Conservation (phyloP, 805 yeast species). For the Komagataella phaffii region DNA sequence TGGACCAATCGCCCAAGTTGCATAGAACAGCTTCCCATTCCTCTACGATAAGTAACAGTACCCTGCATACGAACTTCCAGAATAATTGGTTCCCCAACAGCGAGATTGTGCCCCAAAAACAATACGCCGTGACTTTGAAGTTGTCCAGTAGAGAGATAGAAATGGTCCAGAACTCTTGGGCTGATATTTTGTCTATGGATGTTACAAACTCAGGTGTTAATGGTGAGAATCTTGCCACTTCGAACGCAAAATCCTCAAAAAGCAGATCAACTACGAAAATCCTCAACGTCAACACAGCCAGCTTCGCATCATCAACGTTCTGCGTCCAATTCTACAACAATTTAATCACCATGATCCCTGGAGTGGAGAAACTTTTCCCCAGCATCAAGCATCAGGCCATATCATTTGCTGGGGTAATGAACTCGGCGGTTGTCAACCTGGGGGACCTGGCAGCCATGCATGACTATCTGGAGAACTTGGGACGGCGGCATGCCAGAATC, state of each 20-base stretch:
- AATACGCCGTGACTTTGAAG: constrained; percentile 10
- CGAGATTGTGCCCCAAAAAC: constrained; percentile 11
- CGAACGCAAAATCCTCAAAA: constrained; percentile 2
- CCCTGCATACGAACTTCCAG: constrained; percentile 15
- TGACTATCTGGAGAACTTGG: constrained; percentile 46
- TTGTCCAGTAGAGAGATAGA: constrained; percentile 26
- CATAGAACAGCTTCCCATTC: constrained; percentile 2
- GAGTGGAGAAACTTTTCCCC: constrained; percentile 54
- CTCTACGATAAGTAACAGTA: constrained; percentile 14
- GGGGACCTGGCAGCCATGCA: constrained; percentile 46
- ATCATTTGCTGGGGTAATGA: constrained; percentile 67
- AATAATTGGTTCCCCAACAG: constrained; percentile 20
- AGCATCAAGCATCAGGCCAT: constrained; percentile 68
- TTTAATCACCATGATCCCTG: constrained; percentile 44
- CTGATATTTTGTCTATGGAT: constrained; percentile 16
- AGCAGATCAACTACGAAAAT: constrained; percentile 6
- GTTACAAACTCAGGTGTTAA: not conserved
- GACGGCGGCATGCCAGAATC: constrained; percentile 65
- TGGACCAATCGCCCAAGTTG: not conserved
- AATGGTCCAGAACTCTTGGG: constrained; percentile 32
- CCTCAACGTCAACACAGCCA: constrained; percentile 8
- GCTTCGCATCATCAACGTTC: constrained; percentile 43
- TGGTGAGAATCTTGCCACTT: not conserved
- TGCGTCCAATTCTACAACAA: constrained; percentile 70
- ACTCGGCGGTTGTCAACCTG: constrained; percentile 50